Evolutionary conservation across 768 basidiomycete genomes (phyloP).

Genomic region (Hemileccinum impolitum): DNA sequence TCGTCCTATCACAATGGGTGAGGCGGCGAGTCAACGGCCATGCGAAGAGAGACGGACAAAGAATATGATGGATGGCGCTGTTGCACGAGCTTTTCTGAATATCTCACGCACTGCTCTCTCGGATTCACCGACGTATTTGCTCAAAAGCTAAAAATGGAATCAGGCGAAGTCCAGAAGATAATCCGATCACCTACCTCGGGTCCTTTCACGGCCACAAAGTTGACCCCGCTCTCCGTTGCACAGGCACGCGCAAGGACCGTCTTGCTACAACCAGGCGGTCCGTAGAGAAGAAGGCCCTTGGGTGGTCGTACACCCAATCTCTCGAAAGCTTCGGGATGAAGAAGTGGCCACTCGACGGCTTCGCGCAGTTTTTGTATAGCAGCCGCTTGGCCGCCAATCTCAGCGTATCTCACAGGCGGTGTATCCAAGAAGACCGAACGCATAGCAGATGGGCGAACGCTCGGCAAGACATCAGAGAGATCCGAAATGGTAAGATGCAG

Average conservation of each 20-base stretch:
- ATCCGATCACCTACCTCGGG: slow-evolving; percentile 67
- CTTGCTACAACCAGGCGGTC: slow-evolving; percentile 97
- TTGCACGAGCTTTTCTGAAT: slow-evolving; percentile 91
- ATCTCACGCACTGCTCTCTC: slow-evolving; percentile 93
- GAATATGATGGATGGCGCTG: slow-evolving; percentile 93
- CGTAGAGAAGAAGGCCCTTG: slow-evolving; percentile 87
- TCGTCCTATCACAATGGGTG: slow-evolving; percentile 72
- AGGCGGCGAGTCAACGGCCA: background rate
- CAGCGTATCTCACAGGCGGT: slow-evolving; percentile 76
- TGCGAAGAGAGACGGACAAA: slow-evolving; percentile 56
- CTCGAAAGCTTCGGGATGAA: slow-evolving; percentile 82
- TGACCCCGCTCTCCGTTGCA: slow-evolving; percentile 90
- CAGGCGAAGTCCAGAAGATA: background rate
- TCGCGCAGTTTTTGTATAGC: slow-evolving; percentile 87
- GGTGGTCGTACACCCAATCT: slow-evolving; percentile 87
- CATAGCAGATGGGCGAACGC: slow-evolving; percentile 89
- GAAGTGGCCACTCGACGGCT: slow-evolving; percentile 92
- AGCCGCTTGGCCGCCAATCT: slow-evolving; percentile 82
- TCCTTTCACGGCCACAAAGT: slow-evolving; percentile 96
- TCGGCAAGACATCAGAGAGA: slow-evolving; percentile 65
- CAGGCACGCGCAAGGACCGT: slow-evolving; percentile 90
- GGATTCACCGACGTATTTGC: slow-evolving; percentile 97
- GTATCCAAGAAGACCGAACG: slow-evolving; percentile 89
- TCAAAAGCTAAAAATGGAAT: slow-evolving; percentile 64
- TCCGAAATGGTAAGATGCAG: slow-evolving; percentile 56